Percentiles rank a stretch among this genome's conserved stretches.
Evolutionary conservation across 176 grass and related monocot genomes (phyloP).

Genomic region (Thinopyrum elongatum): DNA sequence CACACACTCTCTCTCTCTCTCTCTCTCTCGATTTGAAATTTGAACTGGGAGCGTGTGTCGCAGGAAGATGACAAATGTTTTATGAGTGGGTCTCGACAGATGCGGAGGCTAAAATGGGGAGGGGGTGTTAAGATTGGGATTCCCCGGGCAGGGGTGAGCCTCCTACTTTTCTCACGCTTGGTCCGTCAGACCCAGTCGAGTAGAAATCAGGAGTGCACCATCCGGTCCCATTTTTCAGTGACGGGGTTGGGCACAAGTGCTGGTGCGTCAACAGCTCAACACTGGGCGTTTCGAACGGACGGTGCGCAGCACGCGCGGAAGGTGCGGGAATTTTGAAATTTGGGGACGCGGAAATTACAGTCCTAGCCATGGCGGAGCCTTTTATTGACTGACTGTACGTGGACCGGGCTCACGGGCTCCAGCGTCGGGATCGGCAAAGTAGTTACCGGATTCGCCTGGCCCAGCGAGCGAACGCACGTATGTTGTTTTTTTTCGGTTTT

Average conservation of each 20-base stretch:
- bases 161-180: background rate
- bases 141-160: background rate
- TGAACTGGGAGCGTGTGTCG: background rate
- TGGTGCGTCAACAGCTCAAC: background rate
- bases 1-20: no score
- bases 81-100: background rate
- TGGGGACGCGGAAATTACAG: background rate
- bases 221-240: background rate
- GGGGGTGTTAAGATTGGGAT: background rate
- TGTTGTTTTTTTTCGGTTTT: no score
- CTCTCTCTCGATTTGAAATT: background rate
- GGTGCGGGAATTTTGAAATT: slow-evolving; percentile 27
- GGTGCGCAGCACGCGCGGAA: background rate
- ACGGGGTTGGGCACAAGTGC: rapidly evolving
- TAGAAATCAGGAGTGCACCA: background rate
- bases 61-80: no score
- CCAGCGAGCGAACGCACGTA: no score
- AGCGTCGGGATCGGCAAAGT: no score
- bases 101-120: slow-evolving; percentile 36
- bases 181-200: rapidly evolving
- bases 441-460: no score
- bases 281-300: background rate
- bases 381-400: no score
- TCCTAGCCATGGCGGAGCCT: background rate
- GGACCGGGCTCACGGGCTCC: background rate